These are phyloP conservation scores for Ogataea saltuana DNA, from an alignment of 805 yeast genomes.

Conservation along the genomic window DNA sequence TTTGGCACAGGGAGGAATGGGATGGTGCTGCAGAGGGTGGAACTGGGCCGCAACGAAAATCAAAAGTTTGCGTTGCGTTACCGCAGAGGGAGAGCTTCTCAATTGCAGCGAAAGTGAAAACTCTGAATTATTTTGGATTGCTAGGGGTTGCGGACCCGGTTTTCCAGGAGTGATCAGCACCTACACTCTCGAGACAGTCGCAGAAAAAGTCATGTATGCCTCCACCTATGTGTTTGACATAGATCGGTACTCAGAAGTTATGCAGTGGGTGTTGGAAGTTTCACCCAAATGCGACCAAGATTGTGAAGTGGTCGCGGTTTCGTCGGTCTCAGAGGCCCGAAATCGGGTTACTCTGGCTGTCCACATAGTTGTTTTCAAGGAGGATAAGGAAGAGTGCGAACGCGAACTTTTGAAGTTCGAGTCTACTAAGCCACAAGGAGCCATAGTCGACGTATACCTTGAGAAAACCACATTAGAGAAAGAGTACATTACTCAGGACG, in stretches of 20 bases:
- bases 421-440: slow-evolving; percentile 8
- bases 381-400: slow-evolving; percentile 5
- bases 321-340: slow-evolving; percentile 9
- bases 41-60: slow-evolving; percentile 15
- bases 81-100: slow-evolving; percentile 8
- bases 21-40: slow-evolving; percentile 17
- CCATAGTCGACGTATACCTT: slow-evolving; percentile 9
- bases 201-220: slow-evolving; percentile 11
- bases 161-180: slow-evolving; percentile 14
- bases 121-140: slow-evolving; percentile 14
- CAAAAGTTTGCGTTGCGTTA: slow-evolving; percentile 11
- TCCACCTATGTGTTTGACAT: slow-evolving; percentile 10
- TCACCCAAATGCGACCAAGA: slow-evolving; percentile 10
- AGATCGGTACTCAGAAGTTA: slow-evolving; percentile 5
- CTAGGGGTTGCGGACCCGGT: slow-evolving; percentile 16
- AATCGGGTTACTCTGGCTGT: slow-evolving; percentile 6
- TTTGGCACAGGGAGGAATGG: slow-evolving; percentile 16
- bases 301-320: slow-evolving; percentile 13
- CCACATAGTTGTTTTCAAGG: slow-evolving; percentile 12
- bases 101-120: slow-evolving; percentile 13
- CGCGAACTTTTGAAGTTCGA: slow-evolving; percentile 11
- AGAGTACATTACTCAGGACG: slow-evolving; percentile 11
- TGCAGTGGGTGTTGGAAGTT: slow-evolving; percentile 10
- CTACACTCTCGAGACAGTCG: slow-evolving; percentile 13
- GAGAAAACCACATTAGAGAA: slow-evolving; percentile 7